phyloP scores from a whole-genome alignment of 495 filamentous ascomycete genomes.

The Trichoderma orchidacearum region DNA sequence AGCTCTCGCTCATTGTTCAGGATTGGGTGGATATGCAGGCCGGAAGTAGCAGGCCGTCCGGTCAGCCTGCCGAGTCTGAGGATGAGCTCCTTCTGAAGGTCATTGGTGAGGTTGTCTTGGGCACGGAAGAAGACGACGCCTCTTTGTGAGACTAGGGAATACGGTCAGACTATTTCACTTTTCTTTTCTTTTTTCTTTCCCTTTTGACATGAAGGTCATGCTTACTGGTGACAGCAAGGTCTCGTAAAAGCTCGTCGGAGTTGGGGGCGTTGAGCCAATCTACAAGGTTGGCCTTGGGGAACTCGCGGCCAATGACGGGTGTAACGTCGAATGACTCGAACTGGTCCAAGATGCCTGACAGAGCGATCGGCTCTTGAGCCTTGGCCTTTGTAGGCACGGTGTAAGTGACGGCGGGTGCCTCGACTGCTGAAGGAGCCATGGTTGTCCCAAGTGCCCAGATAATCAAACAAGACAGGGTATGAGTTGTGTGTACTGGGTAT shows the following conservation, averaged over 20 bases:
- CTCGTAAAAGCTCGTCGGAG: slow-evolving; percentile 49
- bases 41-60: slow-evolving; percentile 46
- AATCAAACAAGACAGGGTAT: not conserved
- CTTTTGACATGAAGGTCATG: no score
- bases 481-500: not conserved
- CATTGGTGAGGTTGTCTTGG: slow-evolving; percentile 40
- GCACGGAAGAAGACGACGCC: slow-evolving; percentile 71
- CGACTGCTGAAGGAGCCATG: slow-evolving; percentile 21
- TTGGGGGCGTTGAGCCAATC: slow-evolving; percentile 52
- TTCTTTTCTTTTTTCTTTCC: no score
- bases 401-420: not conserved
- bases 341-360: slow-evolving; percentile 38
- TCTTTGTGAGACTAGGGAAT: slow-evolving; percentile 50
- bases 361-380: slow-evolving; percentile 27
- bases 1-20: slow-evolving; percentile 45
- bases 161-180: slow-evolving; percentile 3
- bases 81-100: slow-evolving; percentile 44
- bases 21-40: slow-evolving; percentile 59
- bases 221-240: slow-evolving; percentile 57
- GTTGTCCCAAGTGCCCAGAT: not conserved
- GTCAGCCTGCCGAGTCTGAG: slow-evolving; percentile 48
- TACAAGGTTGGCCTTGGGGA: slow-evolving; percentile 41
- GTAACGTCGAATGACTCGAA: slow-evolving; percentile 53
- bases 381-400: slow-evolving; percentile 8
- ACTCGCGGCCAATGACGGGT: slow-evolving; percentile 57